These are phyloP conservation scores for Pichia inconspicua DNA, from an alignment of 1,139 yeast genomes.

Conservation along the genomic window DNA sequence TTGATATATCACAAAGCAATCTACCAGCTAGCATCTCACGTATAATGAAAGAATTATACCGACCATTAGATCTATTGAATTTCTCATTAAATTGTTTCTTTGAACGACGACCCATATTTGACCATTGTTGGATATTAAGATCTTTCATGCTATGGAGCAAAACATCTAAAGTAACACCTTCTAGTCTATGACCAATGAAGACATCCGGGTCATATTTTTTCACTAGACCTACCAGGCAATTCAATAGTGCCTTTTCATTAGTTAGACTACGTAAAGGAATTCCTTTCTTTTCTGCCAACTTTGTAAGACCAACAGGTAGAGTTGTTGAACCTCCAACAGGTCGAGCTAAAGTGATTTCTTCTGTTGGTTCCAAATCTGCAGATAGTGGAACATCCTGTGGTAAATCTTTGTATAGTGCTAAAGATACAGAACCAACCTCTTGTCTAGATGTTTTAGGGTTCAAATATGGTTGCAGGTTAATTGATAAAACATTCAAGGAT, in stretches of 20 bases:
- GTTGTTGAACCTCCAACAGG: constrained; percentile 52
- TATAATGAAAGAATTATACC: constrained; percentile 41
- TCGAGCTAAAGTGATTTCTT: constrained; percentile 62
- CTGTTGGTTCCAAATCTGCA: constrained; percentile 47
- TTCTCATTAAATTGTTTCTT: constrained; percentile 71
- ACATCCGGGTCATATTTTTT: constrained; percentile 83
- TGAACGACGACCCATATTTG: constrained; percentile 75
- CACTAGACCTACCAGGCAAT: constrained; percentile 64
- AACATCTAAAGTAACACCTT: constrained; percentile 70
- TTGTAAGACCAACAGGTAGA: constrained; percentile 69
- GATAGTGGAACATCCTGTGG: constrained; percentile 69
- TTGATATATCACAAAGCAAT: constrained; percentile 83
- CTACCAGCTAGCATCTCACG: constrained; percentile 80
- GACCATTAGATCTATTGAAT: constrained; percentile 43
- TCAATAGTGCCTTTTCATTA: constrained; percentile 66
- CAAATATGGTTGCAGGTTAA: constrained; percentile 75
- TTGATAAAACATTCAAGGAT: constrained; percentile 61
- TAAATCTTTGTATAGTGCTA: constrained; percentile 58
- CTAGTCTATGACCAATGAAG: constrained; percentile 79
- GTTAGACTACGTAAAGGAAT: constrained; percentile 50
- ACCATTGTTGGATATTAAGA: constrained; percentile 65
- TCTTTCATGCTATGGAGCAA: constrained; percentile 77
- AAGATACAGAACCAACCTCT: constrained; percentile 78
- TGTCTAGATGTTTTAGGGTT: constrained; percentile 66
- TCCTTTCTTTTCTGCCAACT: constrained; percentile 44